Evolutionary conservation across 768 basidiomycete genomes (phyloP), one percentile per base, ranked within the genome.

Genomic region (Collybia sp.): DNA sequence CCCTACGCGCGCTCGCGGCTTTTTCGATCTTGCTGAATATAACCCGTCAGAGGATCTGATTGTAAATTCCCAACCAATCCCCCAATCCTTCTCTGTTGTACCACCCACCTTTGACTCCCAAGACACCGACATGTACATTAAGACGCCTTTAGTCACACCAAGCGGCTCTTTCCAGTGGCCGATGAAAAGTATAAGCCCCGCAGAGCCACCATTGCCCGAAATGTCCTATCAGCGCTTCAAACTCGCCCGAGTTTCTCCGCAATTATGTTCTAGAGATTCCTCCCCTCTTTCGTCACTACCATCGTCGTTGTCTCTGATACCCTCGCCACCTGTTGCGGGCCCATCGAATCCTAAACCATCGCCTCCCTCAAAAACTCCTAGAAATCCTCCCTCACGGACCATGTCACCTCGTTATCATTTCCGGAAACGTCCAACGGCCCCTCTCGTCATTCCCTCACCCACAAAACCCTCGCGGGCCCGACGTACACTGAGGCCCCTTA

Each of bases 121-220:
- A 55, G 72, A 70, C 20, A 66, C 71, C 15, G 73, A 76, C 15
- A 58, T 61, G 6, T 72, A 68, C 44, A 60, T 80, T 45, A 65
- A 71, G 37, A 79, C 82, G 1, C 80, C 83, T 10, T 45, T 73
- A 25, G 66, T 75, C 30, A 79, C 80, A 6, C 79, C 80, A 3
- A 75, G 76, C 44, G 76, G 77, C 31, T 79, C 79, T n/a, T 56
- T 73, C 12, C 68, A 70, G 44, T 76, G 71, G 70, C 46, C 51
- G 18, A 50, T 65, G 20, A 45, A 55, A 16, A 59, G 68, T 48
- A 58, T 56, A 9, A 66, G 60, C 50, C 56, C 58, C 32, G 47
- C 66, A 2, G 62, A 72, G 25, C 45, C 62, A 9, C 70, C 72
- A 5, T 69, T 70, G 51, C 53, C 69, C 17, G 68, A 73, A 44